Percentiles rank a stretch among this genome's conserved stretches.
Conservation (phyloP, 345 rosid species). For the Citrus unshiu region DNA sequence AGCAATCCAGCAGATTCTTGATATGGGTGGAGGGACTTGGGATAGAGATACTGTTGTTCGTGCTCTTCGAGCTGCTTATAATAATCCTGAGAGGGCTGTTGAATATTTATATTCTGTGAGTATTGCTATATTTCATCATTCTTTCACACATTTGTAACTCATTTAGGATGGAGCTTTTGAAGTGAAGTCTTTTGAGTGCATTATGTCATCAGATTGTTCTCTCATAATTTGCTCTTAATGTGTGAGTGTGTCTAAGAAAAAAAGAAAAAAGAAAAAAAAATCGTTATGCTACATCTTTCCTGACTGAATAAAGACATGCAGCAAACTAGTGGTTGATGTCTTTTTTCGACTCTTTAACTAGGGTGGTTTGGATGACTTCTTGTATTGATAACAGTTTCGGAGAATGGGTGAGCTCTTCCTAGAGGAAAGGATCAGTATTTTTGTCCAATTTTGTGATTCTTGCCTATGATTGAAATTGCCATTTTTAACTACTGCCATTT, state of each 20-base stretch:
- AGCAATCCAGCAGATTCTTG: slow-evolving; percentile 83
- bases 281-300: not conserved
- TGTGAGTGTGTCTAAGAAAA: too few species aligned
- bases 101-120: slow-evolving; percentile 90
- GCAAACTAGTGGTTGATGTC: not conserved
- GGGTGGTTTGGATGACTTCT: not conserved
- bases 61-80: slow-evolving; percentile 92
- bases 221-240: not conserved
- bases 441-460: not conserved
- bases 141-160: not conserved
- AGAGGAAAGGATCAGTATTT: not conserved
- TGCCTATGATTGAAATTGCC: not conserved
- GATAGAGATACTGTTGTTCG: slow-evolving; percentile 81
- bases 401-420: not conserved
- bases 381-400: not conserved
- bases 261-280: not conserved
- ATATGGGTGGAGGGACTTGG: slow-evolving; percentile 96
- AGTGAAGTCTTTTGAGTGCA: not conserved
- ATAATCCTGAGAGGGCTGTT: slow-evolving; percentile 96
- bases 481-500: not conserved
- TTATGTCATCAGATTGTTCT: not conserved
- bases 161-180: too few species aligned
- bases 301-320: not conserved
- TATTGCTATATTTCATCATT: not conserved
- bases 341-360: not conserved